Base-by-base conservation (phyloP, 2,329 filamentous ascomycete species). In the Trichoderma sp. region DNA sequence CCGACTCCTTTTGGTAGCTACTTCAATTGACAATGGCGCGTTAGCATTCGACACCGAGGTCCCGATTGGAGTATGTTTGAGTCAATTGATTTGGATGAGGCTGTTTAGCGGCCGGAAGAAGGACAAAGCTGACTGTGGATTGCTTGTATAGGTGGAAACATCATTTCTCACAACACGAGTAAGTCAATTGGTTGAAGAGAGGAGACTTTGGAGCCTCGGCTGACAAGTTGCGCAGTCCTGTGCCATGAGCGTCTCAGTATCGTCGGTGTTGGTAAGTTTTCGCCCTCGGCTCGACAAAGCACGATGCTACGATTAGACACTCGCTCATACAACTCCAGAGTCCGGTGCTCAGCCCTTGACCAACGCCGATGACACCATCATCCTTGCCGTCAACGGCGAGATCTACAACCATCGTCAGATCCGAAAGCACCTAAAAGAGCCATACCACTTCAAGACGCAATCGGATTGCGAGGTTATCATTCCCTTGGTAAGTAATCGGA, bases 391-490 rank as follows among this genome's bases (percentile, higher is more conserved):
- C 88, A 99, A 99, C 82, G 96, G 96, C 82, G 96, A 99, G 81
- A 99, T 99, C 80, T 99, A 99, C 87, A 99, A 99, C 89, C 96
- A 99, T 84, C 92, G 95, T 79, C 88, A 97, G 77, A 86, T 99
- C 77, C 91, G 96, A 79, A 98, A 97, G 84, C 85, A 85, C 75
- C 85, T 97, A 76, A 93, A 93, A 83, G 89, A 85, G 70, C 87
- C 90, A 46, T 97, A 97, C 82, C 90, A 94, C 81, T 99, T 98
- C 90, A 97, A 97, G 90, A 99, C 96, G 73, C 91, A 96, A 78
- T 98, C 95, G 46, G 96, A 99, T 79, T 99, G 96, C 83, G 96
- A 99, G 83, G 95, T 99, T 79, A 97, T 99, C 81, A 97, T 99
- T 78, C 96, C 96, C 74, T 82, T 99, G 86, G 93, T 96, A 87